phyloP scores from a whole-genome alignment of 2,329 filamentous ascomycete species.

The Trichophyton verrucosum region DNA sequence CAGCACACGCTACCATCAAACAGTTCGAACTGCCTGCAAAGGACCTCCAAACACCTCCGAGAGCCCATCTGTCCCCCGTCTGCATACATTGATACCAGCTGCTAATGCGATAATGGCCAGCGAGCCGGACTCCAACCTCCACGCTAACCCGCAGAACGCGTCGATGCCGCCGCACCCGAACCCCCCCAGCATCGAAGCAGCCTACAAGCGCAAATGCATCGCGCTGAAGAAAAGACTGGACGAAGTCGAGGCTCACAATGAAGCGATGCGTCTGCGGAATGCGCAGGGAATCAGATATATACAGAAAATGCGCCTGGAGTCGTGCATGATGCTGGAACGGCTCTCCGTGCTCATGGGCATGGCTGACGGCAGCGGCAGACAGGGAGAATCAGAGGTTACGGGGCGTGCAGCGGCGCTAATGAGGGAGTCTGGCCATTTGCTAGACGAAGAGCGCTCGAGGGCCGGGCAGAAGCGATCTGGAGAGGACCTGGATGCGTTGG shows the following conservation, averaged over 20 bases:
- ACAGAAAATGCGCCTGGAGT: conserved; percentile 69
- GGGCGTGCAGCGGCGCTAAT: conserved; percentile 26
- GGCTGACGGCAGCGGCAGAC: conserved; percentile 21
- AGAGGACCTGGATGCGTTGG: conserved; percentile 21
- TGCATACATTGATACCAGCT: background rate
- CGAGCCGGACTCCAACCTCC: background rate
- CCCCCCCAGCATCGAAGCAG: conserved; percentile 85
- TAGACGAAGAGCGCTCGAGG: conserved; percentile 6
- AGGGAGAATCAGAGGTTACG: conserved; percentile 22
- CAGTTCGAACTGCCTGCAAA: background rate
- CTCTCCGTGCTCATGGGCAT: conserved; percentile 31
- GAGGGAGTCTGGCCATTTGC: conserved; percentile 16
- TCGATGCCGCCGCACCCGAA: conserved; percentile 29
- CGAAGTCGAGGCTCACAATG: conserved; percentile 86
- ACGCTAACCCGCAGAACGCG: conserved; percentile 15
- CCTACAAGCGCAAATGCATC: conserved; percentile 93
- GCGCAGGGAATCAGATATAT: conserved; percentile 70
- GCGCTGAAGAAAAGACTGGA: conserved; percentile 81
- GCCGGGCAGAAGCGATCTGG: conserved; percentile 7
- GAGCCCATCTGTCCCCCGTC: background rate
- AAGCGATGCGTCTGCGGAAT: conserved; percentile 66
- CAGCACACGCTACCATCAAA: background rate
- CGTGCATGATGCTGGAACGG: conserved; percentile 32
- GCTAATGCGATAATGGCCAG: background rate
- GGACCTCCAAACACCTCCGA: background rate